Conservation (phyloP, 2,329 filamentous ascomycete species). For the Fusarium brevicatenulatum region DNA sequence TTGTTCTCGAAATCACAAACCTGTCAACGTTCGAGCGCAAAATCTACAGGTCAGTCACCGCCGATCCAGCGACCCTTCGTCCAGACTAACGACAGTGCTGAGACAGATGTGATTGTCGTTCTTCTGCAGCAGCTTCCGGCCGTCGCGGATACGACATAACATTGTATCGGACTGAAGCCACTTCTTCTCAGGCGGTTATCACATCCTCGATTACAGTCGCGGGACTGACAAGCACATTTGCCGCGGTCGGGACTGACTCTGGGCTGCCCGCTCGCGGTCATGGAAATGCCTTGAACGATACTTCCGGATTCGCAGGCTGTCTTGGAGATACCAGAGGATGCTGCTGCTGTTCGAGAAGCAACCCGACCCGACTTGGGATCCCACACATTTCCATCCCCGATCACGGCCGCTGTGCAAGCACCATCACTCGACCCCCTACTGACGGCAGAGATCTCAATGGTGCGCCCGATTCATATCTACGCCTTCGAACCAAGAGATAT, state of each 20-base stretch:
- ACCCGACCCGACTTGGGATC: neutral
- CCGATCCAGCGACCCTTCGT: slow-evolving; percentile 6
- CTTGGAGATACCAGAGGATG: neutral
- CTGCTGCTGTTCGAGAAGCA: neutral
- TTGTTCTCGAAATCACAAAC: slow-evolving; percentile 96
- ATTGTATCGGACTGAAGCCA: neutral
- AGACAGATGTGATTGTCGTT: fast-evolving
- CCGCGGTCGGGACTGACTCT: fast-evolving
- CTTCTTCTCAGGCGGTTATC: neutral
- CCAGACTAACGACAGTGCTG: neutral
- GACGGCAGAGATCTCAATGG: neutral
- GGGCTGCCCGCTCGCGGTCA: neutral
- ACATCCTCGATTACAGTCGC: fast-evolving
- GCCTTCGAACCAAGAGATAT: fast-evolving
- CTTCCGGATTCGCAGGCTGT: fast-evolving
- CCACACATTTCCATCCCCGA: neutral
- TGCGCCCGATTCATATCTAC: neutral
- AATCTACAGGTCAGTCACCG: slow-evolving; percentile 77
- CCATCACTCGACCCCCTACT: fast-evolving
- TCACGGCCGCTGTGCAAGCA: neutral
- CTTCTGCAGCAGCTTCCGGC: neutral
- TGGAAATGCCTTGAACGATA: neutral
- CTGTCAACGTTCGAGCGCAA: slow-evolving; percentile 95
- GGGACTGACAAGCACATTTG: neutral
- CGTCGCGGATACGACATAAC: fast-evolving